phyloP scores from a whole-genome alignment of 371 early-diverging fungal species.

The Rhizopus microsporus region DNA sequence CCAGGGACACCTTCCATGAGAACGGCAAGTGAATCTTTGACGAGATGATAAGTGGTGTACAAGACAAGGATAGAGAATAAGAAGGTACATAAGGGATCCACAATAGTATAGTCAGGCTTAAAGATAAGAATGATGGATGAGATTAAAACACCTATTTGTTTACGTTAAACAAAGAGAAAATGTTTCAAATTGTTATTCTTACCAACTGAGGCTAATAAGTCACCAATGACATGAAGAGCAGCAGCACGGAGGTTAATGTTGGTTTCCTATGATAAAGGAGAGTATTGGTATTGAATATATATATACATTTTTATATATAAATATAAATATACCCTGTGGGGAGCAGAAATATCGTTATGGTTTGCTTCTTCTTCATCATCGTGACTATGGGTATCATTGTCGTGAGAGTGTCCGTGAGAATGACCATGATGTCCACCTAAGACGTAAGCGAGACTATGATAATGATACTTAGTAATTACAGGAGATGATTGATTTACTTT shows the following conservation, averaged over 20 bases:
- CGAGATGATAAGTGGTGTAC: conserved; percentile 66
- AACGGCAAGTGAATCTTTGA: conserved; percentile 65
- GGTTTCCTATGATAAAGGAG: conserved; percentile 33
- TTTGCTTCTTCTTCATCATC: conserved; percentile 7
- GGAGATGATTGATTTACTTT: not conserved
- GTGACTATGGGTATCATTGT: conserved; percentile 19
- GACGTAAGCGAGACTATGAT: conserved; percentile 42
- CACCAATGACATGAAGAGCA: conserved; percentile 83
- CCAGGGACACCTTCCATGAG: conserved; percentile 76
- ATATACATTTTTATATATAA: not conserved
- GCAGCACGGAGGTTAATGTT: conserved; percentile 78
- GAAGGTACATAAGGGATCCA: conserved; percentile 89
- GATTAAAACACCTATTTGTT: conserved; percentile 70
- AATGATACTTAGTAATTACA: not conserved
- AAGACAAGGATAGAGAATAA: conserved; percentile 81
- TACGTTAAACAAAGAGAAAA: not conserved
- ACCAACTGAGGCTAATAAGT: conserved; percentile 79
- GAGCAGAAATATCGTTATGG: not conserved
- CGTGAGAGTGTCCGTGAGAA: conserved; percentile 26
- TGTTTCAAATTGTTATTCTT: conserved; percentile 7
- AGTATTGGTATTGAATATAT: not conserved
- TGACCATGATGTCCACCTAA: conserved; percentile 44
- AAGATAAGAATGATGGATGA: conserved; percentile 77
- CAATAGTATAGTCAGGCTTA: conserved; percentile 65
- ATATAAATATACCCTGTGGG: conserved; percentile 7